These are phyloP conservation scores for Coleophoma crateriformis DNA, from an alignment of 2,329 filamentous ascomycete species.

Conservation along the genomic window DNA sequence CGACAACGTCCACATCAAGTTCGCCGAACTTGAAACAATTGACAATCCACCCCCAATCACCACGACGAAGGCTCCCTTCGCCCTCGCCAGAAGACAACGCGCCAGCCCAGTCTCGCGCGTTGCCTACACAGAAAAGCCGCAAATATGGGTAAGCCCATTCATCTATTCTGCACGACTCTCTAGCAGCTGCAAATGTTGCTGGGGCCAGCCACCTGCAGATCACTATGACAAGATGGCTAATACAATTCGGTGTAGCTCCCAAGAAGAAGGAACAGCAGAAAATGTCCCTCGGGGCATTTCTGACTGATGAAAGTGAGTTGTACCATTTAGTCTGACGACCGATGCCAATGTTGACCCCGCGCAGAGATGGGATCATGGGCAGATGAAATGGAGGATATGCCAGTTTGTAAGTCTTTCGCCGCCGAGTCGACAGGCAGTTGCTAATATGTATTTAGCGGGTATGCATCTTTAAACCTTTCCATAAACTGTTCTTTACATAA, in stretches of 20 bases:
- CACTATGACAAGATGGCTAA: conserved; percentile 32
- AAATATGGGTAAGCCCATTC: conserved; percentile 52
- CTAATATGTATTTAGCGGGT: conserved; percentile 26
- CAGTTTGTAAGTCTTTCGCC: conserved; percentile 25
- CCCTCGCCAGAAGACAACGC: conserved; percentile 16
- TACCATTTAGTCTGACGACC: conserved; percentile 20
- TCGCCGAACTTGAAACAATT: conserved; percentile 10
- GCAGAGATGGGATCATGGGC: conserved; percentile 87
- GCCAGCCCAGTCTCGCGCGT: conserved; percentile 35
- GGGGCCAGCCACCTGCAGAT: neutral
- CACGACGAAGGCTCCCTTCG: conserved; percentile 19
- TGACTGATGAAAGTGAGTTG: conserved; percentile 80
- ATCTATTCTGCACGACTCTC: conserved; percentile 8
- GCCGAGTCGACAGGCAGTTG: neutral
- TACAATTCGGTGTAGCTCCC: conserved; percentile 57
- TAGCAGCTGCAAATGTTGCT: neutral
- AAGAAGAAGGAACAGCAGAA: conserved; percentile 87
- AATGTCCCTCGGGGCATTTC: conserved; percentile 96
- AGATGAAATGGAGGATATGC: conserved; percentile 88
- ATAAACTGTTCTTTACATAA: neutral
- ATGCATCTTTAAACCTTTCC: conserved; percentile 11
- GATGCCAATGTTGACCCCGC: conserved; percentile 34
- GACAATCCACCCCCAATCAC: conserved; percentile 3
- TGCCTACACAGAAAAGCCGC: conserved; percentile 38
- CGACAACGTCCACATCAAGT: conserved; percentile 11